Base-by-base conservation (phyloP, 2,329 filamentous ascomycete genomes). In the Botryotinia globosa region DNA sequence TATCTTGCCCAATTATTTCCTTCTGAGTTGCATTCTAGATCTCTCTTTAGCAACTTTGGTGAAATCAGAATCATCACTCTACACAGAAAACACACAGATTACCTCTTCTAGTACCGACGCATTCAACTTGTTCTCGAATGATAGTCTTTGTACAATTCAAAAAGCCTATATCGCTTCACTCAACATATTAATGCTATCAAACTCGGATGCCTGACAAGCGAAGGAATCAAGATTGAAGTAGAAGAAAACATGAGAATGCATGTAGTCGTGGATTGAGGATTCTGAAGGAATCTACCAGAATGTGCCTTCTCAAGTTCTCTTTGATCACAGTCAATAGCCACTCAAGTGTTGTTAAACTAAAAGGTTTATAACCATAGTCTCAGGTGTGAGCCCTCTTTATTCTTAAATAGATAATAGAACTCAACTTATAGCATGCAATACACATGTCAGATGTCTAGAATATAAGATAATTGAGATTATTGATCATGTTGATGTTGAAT, bases 221-320 rank as follows among this genome's bases (percentile, higher is more conserved):
- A 98, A 87, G 94, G 98, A 85, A 98, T 98, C 82, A 95, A 98
- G 87, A 90, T 99, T 80, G 94, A 98, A 81, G 97, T 99, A 82
- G 95, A 98, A 86, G 87, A 90, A 69, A 91, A 94, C 80, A 97
- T 97, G 87, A 97, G 97, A 94, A 92, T 98, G 78, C 91, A 92
- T 58, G 91, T 94, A 82, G 98, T 99, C 87, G 85, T 94, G 94
- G 80, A 95, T 99, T 72, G 96, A 51, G 0, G 22, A 12, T 12
- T 12, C 9, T 22, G 22, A 25, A 48, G 45, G 9, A 25, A 25
- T 8, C 4, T 12, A 12, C 22, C 1, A 48, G 45, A 48, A 25
- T 25, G 22, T 12, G 9, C 22, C 9, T 25, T 44, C 42, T 18
- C 14, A 42, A 42, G 42, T 16, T 42, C 16, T 1, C 14, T 42